These are phyloP conservation scores for Yamadazyma conglobata DNA, from an alignment of 1,139 yeast species.

Conservation along the genomic window DNA sequence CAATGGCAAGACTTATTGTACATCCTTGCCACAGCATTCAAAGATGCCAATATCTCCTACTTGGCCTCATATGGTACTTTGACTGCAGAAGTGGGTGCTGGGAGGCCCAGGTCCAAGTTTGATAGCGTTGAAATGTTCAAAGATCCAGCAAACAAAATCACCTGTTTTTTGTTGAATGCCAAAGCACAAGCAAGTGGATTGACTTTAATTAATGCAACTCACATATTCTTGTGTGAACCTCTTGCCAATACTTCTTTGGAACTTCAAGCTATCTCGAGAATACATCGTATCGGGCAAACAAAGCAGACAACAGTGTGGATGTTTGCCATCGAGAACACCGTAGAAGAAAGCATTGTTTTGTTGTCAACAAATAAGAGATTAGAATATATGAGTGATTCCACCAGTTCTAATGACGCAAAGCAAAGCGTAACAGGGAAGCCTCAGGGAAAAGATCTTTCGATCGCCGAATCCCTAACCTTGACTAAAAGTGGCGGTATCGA, in stretches of 20 bases:
- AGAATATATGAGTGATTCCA: conserved; percentile 23
- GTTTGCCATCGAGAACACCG: conserved; percentile 77
- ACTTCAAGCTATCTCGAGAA: conserved; percentile 85
- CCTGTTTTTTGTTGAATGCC: conserved; percentile 82
- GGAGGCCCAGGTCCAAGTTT: conserved; percentile 26
- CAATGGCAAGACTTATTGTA: conserved; percentile 80
- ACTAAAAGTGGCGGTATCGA: conserved; percentile 40
- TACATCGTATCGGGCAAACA: conserved; percentile 89
- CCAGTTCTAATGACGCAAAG: neutral
- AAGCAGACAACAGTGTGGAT: conserved; percentile 84
- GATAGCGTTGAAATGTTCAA: conserved; percentile 63
- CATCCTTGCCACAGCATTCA: conserved; percentile 65
- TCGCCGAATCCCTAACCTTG: conserved; percentile 37
- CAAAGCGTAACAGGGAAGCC: conserved; percentile 4
- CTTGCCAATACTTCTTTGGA: conserved; percentile 85
- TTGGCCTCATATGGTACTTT: conserved; percentile 41
- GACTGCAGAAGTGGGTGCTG: conserved; percentile 30
- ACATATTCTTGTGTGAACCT: conserved; percentile 88
- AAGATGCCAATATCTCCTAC: conserved; percentile 52
- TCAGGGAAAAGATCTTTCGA: conserved; percentile 23
- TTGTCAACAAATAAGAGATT: conserved; percentile 51
- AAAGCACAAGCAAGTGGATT: conserved; percentile 87
- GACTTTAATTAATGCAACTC: conserved; percentile 86
- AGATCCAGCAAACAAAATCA: conserved; percentile 51
- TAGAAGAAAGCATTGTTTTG: conserved; percentile 84